Evolutionary conservation across 495 filamentous ascomycete genomes (phyloP).

Genomic region (Entonaema liquescens): DNA sequence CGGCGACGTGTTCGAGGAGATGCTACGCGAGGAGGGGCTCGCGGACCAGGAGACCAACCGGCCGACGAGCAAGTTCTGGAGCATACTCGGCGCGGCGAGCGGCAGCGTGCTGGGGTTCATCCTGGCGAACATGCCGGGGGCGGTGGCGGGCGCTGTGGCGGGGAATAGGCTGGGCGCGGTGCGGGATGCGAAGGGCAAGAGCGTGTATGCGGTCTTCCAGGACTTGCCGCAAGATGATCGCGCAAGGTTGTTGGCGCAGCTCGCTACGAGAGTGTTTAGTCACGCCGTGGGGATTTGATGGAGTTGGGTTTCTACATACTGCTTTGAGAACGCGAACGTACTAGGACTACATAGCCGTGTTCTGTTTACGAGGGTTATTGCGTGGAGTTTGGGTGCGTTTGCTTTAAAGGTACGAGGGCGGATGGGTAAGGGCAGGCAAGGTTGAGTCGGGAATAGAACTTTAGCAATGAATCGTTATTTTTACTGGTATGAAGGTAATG

Average conservation of each 20-base stretch:
- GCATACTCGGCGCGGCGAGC: constrained; percentile 81
- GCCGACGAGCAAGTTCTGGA: constrained; percentile 84
- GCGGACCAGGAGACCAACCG: constrained; percentile 63
- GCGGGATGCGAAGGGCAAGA: constrained; percentile 90
- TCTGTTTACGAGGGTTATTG: neutral
- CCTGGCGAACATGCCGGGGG: constrained; percentile 87
- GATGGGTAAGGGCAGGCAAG: constrained; percentile 12
- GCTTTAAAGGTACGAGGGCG: neutral
- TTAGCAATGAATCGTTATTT: neutral
- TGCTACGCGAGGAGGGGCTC: constrained; percentile 93
- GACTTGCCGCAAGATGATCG: constrained; percentile 84
- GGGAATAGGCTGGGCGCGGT: constrained; percentile 90
- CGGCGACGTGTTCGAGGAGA: constrained; percentile 93
- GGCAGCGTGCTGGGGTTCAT: constrained; percentile 95
- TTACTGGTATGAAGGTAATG: neutral
- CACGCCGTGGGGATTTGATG: constrained; percentile 57
- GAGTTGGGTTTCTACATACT: neutral
- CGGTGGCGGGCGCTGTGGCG: constrained; percentile 89
- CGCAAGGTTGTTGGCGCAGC: constrained; percentile 75
- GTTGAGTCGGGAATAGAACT: neutral
- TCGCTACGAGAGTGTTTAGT: constrained; percentile 77
- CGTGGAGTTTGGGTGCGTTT: constrained; percentile 26
- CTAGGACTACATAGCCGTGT: constrained; percentile 3
- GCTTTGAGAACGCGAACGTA: neutral
- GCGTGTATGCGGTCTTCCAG: constrained; percentile 90